Evolutionary conservation across 164 flowering plant species (phyloP).

Genomic region (Aristolochia californica): DNA sequence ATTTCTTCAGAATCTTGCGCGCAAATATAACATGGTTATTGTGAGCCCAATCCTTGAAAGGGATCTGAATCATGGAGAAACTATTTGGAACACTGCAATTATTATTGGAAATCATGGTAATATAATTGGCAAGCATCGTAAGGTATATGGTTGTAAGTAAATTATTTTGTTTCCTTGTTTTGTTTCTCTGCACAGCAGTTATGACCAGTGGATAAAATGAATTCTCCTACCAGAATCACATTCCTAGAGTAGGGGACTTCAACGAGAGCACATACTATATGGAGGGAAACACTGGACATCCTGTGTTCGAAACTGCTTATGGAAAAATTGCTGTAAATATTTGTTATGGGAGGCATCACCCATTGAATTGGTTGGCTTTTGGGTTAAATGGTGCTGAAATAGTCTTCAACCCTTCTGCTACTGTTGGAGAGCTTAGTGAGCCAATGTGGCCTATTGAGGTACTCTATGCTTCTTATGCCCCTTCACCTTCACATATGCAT

Average conservation of each 20-base stretch:
- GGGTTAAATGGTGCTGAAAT: slow-evolving; percentile 98
- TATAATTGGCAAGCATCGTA: slow-evolving; percentile 91
- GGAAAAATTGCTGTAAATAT: slow-evolving; percentile 91
- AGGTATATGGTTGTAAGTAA: slow-evolving; percentile 33
- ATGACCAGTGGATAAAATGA: neutral
- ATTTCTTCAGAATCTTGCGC: slow-evolving; percentile 64
- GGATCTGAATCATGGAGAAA: slow-evolving; percentile 86
- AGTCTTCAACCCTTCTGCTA: slow-evolving; percentile 96
- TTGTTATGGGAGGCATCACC: slow-evolving; percentile 98
- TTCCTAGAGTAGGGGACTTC: slow-evolving; percentile 97
- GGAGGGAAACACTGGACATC: slow-evolving; percentile 98
- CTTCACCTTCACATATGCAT: neutral
- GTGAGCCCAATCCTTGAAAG: slow-evolving; percentile 90
- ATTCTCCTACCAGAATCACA: slow-evolving; percentile 62
- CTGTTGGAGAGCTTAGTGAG: slow-evolving; percentile 98
- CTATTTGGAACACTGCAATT: slow-evolving; percentile 92
- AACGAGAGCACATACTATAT: slow-evolving; percentile 97
- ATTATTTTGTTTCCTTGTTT: neutral
- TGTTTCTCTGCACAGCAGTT: neutral
- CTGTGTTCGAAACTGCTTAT: slow-evolving; percentile 90
- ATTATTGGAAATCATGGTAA: slow-evolving; percentile 93
- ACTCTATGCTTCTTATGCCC: neutral
- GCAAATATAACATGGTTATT: slow-evolving; percentile 83
- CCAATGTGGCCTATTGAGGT: slow-evolving; percentile 99
- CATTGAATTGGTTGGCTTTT: slow-evolving; percentile 96